phyloP scores from a whole-genome alignment of 805 yeast species.

The Komagataella populi region DNA sequence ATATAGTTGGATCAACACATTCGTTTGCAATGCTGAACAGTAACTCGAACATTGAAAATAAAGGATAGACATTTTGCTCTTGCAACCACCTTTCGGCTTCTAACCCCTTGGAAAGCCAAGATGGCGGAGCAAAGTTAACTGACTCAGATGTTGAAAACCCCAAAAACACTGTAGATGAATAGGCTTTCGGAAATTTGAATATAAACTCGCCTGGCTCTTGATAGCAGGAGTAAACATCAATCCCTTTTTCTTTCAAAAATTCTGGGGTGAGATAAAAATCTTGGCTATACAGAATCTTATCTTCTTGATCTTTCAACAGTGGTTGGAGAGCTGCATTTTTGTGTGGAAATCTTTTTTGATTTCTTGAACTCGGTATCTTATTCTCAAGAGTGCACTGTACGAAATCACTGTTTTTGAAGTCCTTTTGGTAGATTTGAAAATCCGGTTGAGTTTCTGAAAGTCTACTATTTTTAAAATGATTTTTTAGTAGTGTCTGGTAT shows the following conservation, averaged over 20 bases:
- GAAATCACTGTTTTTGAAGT: background rate
- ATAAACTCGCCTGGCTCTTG: slow-evolving; percentile 54
- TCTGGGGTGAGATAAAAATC: slow-evolving; percentile 38
- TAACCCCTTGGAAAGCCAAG: slow-evolving; percentile 38
- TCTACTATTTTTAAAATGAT: background rate
- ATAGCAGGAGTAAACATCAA: slow-evolving; percentile 28
- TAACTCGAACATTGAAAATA: slow-evolving; percentile 35
- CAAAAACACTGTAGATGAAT: slow-evolving; percentile 33
- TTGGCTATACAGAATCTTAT: slow-evolving; percentile 7
- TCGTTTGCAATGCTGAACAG: slow-evolving; percentile 30
- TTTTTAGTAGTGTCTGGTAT: slow-evolving; percentile 24
- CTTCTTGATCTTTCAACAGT: slow-evolving; percentile 8
- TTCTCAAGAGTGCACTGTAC: slow-evolving; percentile 9
- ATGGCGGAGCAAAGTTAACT: slow-evolving; percentile 38
- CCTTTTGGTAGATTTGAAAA: background rate
- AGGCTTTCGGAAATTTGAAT: slow-evolving; percentile 42
- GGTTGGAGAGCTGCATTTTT: slow-evolving; percentile 14
- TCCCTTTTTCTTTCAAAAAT: slow-evolving; percentile 30
- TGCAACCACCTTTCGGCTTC: slow-evolving; percentile 39
- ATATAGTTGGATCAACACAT: slow-evolving; percentile 24
- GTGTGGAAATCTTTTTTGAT: slow-evolving; percentile 14
- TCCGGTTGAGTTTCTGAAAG: slow-evolving; percentile 8
- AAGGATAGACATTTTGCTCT: slow-evolving; percentile 33
- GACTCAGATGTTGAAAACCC: slow-evolving; percentile 47
- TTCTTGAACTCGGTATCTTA: slow-evolving; percentile 7